phyloP scores from a whole-genome alignment of 768 basidiomycete species.

The Coprinopsis strossmayeri region DNA sequence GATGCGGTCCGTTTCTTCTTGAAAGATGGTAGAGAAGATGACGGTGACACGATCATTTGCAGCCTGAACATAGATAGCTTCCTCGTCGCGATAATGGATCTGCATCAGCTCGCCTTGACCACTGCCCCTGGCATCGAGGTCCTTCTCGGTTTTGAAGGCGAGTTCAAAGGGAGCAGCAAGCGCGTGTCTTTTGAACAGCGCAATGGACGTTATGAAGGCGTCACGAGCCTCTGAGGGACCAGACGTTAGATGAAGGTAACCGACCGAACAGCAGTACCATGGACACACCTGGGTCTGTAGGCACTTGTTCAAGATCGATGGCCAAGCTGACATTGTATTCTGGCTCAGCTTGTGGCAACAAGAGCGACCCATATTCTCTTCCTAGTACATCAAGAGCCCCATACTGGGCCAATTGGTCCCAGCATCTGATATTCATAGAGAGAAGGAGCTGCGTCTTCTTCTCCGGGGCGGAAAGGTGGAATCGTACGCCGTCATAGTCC shows the following conservation, averaged over 20 bases:
- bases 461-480: conserved; percentile 85
- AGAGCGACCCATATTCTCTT: conserved; percentile 75
- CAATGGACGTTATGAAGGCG: conserved; percentile 71
- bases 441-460: conserved; percentile 77
- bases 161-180: conserved; percentile 91
- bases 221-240: conserved; percentile 61
- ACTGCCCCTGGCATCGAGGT: conserved; percentile 66
- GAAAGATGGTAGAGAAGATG: conserved; percentile 94
- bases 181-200: conserved; percentile 88
- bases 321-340: conserved; percentile 86
- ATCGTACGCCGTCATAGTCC: conserved; percentile 95
- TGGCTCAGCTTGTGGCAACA: conserved; percentile 65
- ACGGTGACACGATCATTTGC: conserved; percentile 94
- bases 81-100: conserved; percentile 93
- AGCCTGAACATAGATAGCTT: conserved; percentile 94
- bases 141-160: conserved; percentile 78
- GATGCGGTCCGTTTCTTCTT: conserved; percentile 95
- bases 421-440: conserved; percentile 97
- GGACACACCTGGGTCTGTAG: conserved; percentile 66
- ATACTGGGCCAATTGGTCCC: conserved; percentile 86
- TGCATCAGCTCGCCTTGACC: conserved; percentile 82
- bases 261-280: neutral
- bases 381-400: conserved; percentile 76
- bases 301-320: conserved; percentile 84
- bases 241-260: neutral